A percentile compares a stretch with the other conserved stretches of the same genome.
These are phyloP conservation scores for Nicotiana tabacum DNA, from an alignment of 257 asterid genomes.

Conservation along the genomic window DNA sequence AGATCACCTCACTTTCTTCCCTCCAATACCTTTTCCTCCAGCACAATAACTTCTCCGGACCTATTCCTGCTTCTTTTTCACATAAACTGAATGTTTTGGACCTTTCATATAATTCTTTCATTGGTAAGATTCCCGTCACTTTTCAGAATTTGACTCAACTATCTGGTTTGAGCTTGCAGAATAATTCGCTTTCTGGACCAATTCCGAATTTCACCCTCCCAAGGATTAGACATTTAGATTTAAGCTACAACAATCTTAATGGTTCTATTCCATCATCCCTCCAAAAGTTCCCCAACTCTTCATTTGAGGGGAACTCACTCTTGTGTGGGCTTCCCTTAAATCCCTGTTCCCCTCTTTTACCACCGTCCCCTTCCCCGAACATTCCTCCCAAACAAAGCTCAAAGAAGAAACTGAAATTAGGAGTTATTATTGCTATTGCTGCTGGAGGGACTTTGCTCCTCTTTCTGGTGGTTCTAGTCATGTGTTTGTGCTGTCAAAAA, in stretches of 20 bases:
- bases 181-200: slow-evolving; percentile 61
- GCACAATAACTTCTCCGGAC: slow-evolving; percentile 48
- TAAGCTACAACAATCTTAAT: slow-evolving; percentile 59
- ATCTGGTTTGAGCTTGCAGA: slow-evolving; percentile 53
- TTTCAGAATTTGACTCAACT: slow-evolving; percentile 51
- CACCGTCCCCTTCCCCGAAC: slow-evolving; percentile 42
- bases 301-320: slow-evolving; percentile 53
- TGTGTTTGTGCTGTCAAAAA: slow-evolving; percentile 49
- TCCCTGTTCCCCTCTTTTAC: slow-evolving; percentile 41
- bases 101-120: slow-evolving; percentile 53
- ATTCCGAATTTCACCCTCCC: slow-evolving; percentile 46
- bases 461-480: slow-evolving; percentile 39
- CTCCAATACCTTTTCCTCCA: slow-evolving; percentile 53
- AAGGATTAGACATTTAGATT: slow-evolving; percentile 46
- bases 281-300: slow-evolving; percentile 48
- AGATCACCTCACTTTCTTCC: slow-evolving; percentile 49
- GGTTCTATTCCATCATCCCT: slow-evolving; percentile 66
- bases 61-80: slow-evolving; percentile 37
- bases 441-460: slow-evolving; percentile 66
- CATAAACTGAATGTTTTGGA: slow-evolving; percentile 39
- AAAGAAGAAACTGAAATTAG: slow-evolving; percentile 43
- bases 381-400: slow-evolving; percentile 21
- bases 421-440: slow-evolving; percentile 70
- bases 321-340: slow-evolving; percentile 63
- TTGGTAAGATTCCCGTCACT: slow-evolving; percentile 40